A percentile compares a stretch with the other conserved stretches of the same genome.
phyloP scores from a whole-genome alignment of 495 filamentous ascomycete genomes.

The Aspergillus bridgeri region DNA sequence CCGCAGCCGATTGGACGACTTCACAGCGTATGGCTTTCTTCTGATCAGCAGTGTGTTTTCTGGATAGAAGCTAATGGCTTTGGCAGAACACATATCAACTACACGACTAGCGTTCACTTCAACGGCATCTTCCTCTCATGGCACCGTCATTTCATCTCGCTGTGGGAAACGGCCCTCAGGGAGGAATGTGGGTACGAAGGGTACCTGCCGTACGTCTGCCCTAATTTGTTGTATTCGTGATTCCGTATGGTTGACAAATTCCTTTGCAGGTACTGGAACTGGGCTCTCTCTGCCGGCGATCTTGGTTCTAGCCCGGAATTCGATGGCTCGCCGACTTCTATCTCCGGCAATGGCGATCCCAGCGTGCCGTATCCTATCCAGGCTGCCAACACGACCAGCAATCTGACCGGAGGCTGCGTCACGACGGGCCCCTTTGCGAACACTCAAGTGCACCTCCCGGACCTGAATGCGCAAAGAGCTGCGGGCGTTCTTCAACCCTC shows the following conservation, averaged over 20 bases:
- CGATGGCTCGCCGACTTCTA: not conserved
- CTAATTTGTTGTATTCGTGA: not conserved
- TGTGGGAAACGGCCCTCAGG: not conserved
- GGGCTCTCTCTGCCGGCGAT: not conserved
- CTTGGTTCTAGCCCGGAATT: not conserved
- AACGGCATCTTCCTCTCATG: not conserved
- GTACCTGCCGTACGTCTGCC: not conserved
- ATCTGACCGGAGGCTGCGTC: not conserved
- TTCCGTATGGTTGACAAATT: not conserved
- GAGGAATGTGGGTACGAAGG: slow-evolving; percentile 1
- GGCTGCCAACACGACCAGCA: not conserved
- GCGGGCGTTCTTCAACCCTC: not conserved
- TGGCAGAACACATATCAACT: not conserved
- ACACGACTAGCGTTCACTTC: not conserved
- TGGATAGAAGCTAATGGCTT: not conserved
- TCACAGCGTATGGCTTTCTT: not conserved
- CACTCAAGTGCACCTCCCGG: not conserved
- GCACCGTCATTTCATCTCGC: not conserved
- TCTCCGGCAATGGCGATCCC: not conserved
- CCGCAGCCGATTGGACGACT: slow-evolving; percentile 1
- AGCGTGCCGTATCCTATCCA: not conserved
- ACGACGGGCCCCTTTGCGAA: not conserved
- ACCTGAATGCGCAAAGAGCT: not conserved
- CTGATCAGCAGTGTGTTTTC: not conserved
- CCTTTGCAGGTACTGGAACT: not conserved